Percentiles rank a stretch among this genome's conserved stretches.
These are phyloP conservation scores for Pythium grandisporangium DNA, from an alignment of 352 stramenopile genomes.

Conservation along the genomic window DNA sequence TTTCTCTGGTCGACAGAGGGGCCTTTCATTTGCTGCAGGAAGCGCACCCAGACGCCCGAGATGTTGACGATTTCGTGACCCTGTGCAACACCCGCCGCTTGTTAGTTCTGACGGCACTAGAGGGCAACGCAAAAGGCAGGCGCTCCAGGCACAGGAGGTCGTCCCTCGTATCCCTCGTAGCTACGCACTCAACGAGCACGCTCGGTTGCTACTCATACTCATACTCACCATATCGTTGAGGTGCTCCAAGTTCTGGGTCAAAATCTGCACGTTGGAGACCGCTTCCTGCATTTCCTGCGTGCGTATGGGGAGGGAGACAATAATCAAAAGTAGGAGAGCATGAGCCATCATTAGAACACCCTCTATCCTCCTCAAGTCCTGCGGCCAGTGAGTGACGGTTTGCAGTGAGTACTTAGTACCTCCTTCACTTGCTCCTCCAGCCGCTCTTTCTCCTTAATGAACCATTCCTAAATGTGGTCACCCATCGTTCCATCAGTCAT, in stretches of 20 bases:
- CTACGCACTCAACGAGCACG: too few relatives aligned
- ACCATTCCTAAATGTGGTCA: constrained; percentile 63
- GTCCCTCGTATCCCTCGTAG: background rate
- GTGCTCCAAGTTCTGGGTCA: constrained; percentile 76
- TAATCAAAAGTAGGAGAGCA: too few relatives aligned
- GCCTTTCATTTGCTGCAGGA: constrained; percentile 47
- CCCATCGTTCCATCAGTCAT: too few relatives aligned
- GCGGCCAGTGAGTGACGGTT: background rate
- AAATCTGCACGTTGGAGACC: constrained; percentile 72
- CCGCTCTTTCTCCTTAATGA: constrained; percentile 52
- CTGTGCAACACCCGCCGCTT: constrained; percentile 11
- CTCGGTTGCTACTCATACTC: too few relatives aligned
- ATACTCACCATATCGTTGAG: constrained; percentile 73
- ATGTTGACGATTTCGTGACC: constrained; percentile 67
- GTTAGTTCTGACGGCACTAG: background rate
- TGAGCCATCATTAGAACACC: too few relatives aligned
- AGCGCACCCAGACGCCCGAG: constrained; percentile 61
- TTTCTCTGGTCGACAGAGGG: constrained; percentile 19
- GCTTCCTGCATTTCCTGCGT: constrained; percentile 75
- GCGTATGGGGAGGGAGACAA: too few relatives aligned
- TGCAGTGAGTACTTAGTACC: constrained; percentile 11
- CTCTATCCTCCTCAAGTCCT: too few relatives aligned
- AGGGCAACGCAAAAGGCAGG: background rate
- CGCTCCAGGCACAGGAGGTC: background rate
- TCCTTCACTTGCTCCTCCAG: constrained; percentile 66